phyloP scores from a whole-genome alignment of 345 rosid species.

The Lepidium sativum region DNA sequence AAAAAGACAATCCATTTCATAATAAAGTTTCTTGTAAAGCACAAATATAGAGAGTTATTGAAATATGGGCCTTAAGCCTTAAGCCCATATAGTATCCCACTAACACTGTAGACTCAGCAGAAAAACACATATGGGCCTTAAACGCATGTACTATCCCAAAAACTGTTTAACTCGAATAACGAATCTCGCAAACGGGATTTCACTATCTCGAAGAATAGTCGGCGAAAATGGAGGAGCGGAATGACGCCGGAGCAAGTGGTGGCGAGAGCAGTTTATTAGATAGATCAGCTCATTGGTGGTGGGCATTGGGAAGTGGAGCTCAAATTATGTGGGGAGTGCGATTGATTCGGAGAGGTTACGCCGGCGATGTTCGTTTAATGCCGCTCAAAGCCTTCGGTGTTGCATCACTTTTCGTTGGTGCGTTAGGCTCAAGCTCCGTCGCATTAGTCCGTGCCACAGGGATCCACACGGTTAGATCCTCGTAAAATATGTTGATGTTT shows the following conservation, averaged over 20 bases:
- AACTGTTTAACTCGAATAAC: background rate
- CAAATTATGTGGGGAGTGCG: conserved; percentile 46
- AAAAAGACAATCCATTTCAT: too few species aligned
- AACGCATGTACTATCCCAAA: background rate
- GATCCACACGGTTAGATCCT: conserved; percentile 36
- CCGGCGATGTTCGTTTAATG: conserved; percentile 46
- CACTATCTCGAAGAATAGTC: background rate
- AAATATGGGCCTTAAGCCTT: too few species aligned
- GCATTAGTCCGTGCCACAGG: conserved; percentile 46
- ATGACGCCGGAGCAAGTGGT: background rate
- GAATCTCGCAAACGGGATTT: background rate
- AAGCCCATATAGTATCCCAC: too few species aligned
- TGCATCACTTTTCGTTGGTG: conserved; percentile 58
- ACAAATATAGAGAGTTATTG: too few species aligned
- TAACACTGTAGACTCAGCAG: too few species aligned
- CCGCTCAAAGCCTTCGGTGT: conserved; percentile 52
- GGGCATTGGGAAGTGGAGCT: conserved; percentile 26
- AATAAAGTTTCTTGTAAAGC: too few species aligned
- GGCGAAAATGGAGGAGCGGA: conserved; percentile 19
- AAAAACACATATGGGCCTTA: background rate
- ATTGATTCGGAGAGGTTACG: conserved; percentile 41
- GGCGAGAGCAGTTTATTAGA: background rate
- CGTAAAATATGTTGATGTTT: background rate
- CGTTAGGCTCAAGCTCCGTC: conserved; percentile 37
- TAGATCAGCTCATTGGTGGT: conserved; percentile 21